A percentile compares a stretch with the other conserved stretches of the same genome.
Evolutionary conservation across 1,139 yeast genomes (phyloP).

Genomic region (Hemisphaericaspora subhashii): DNA sequence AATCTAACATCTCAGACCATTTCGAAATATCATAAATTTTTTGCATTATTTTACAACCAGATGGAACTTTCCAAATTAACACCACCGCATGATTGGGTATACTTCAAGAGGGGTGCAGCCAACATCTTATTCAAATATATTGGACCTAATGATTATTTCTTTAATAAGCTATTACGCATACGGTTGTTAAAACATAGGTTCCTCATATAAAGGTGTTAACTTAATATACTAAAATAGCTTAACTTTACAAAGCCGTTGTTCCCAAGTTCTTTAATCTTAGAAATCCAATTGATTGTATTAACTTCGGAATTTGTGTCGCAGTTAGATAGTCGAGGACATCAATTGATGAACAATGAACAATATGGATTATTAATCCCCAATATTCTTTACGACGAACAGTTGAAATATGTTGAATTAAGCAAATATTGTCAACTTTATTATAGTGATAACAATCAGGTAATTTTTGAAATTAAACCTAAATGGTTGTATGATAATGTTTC

Average conservation of each 20-base stretch:
- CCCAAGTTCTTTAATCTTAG: constrained; percentile 36
- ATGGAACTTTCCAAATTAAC: constrained; percentile 47
- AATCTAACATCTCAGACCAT: too few species aligned
- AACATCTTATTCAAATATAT: constrained; percentile 44
- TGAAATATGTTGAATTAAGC: constrained; percentile 25
- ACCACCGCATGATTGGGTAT: constrained; percentile 42
- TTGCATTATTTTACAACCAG: too few species aligned
- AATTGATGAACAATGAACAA: constrained; percentile 37
- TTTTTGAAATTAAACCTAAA: constrained; percentile 48
- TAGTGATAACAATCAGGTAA: constrained; percentile 18
- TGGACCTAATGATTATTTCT: constrained; percentile 38
- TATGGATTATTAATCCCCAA: constrained; percentile 46
- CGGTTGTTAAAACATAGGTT: constrained; percentile 39
- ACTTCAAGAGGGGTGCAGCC: constrained; percentile 48
- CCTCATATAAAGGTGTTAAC: too few species aligned
- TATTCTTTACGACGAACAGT: constrained; percentile 35
- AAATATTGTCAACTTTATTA: constrained; percentile 40
- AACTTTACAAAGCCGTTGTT: constrained; percentile 40
- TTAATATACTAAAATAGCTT: too few species aligned
- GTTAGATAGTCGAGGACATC: constrained; percentile 29
- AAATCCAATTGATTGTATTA: constrained; percentile 39
- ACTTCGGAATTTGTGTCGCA: constrained; percentile 34
- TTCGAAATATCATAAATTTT: too few species aligned
- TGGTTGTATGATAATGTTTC: constrained; percentile 45
- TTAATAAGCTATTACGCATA: constrained; percentile 37